Conservation (phyloP, 2,329 filamentous ascomycete species). For the Orbilia brochopaga region DNA sequence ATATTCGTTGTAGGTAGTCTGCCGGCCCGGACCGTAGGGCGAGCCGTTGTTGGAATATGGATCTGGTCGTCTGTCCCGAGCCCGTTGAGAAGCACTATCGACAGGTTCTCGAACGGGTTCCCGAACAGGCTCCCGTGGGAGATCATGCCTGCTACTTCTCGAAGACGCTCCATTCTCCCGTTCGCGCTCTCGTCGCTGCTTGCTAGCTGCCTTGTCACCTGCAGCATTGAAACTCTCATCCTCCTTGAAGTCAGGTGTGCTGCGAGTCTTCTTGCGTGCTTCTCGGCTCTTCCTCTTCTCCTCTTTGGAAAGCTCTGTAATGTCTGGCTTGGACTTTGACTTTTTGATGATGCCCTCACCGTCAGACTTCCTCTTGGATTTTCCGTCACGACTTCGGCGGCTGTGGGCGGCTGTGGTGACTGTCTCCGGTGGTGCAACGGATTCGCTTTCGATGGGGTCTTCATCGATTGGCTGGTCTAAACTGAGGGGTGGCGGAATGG, state of each 20-base stretch:
- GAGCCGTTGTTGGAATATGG: constrained; percentile 32
- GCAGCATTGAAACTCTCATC: constrained; percentile 35
- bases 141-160: constrained; percentile 32
- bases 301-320: constrained; percentile 25
- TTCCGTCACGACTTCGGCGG: constrained; percentile 39
- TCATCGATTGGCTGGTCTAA: constrained; percentile 33
- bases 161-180: constrained; percentile 32
- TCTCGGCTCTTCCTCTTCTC: constrained; percentile 35
- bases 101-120: constrained; percentile 14
- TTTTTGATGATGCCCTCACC: constrained; percentile 30
- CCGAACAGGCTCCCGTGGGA: constrained; percentile 8
- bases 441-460: constrained; percentile 35
- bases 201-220: constrained; percentile 29
- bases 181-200: constrained; percentile 22
- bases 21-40: constrained; percentile 33
- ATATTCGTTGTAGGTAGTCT: constrained; percentile 82
- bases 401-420: constrained; percentile 37
- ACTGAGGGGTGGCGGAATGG: constrained; percentile 79
- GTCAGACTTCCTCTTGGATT: constrained; percentile 48
- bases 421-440: constrained; percentile 30
- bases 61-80: constrained; percentile 18
- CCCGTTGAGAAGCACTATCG: constrained; percentile 19
- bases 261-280: constrained; percentile 41
- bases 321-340: constrained; percentile 40
- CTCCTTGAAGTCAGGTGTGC: constrained; percentile 43